These are phyloP conservation scores for Starmerella gropengiesseri DNA, from an alignment of 805 yeast genomes.

Conservation along the genomic window DNA sequence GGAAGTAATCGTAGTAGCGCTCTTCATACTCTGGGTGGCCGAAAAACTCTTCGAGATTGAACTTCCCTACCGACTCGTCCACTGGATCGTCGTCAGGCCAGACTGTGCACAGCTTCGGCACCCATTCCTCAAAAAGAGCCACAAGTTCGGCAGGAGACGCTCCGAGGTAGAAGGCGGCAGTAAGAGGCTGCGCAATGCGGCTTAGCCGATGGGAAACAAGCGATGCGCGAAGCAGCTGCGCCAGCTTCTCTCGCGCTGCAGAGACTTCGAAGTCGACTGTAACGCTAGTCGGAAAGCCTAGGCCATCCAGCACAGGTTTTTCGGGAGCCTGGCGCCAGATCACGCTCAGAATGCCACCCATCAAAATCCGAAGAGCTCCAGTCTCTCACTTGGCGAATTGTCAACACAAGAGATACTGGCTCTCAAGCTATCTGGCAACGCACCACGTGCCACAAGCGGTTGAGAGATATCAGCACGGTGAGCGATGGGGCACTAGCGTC, in stretches of 20 bases:
- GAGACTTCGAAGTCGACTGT: constrained; percentile 7
- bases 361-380: too few relatives aligned
- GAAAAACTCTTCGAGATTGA: constrained; percentile 27
- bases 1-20: constrained; percentile 32
- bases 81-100: constrained; percentile 35
- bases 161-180: constrained; percentile 32
- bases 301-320: constrained; percentile 12
- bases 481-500: too few relatives aligned
- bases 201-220: constrained; percentile 13
- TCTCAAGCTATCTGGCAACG: too few relatives aligned
- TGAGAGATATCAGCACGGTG: too few relatives aligned
- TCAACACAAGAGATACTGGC: too few relatives aligned
- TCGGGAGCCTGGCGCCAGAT: constrained; percentile 1
- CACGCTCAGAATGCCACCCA: too few relatives aligned
- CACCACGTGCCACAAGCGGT: too few relatives aligned
- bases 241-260: constrained; percentile 15
- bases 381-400: too few relatives aligned
- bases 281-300: constrained; percentile 8
- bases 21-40: constrained; percentile 30
- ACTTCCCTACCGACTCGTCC: constrained; percentile 30
- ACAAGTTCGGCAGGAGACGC: constrained; percentile 28
- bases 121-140: constrained; percentile 26
- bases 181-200: constrained; percentile 21
- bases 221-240: constrained; percentile 21
- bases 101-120: constrained; percentile 19